These are phyloP conservation scores for Fusarium mundagurra DNA, from an alignment of 2,329 filamentous ascomycete species.

Conservation along the genomic window DNA sequence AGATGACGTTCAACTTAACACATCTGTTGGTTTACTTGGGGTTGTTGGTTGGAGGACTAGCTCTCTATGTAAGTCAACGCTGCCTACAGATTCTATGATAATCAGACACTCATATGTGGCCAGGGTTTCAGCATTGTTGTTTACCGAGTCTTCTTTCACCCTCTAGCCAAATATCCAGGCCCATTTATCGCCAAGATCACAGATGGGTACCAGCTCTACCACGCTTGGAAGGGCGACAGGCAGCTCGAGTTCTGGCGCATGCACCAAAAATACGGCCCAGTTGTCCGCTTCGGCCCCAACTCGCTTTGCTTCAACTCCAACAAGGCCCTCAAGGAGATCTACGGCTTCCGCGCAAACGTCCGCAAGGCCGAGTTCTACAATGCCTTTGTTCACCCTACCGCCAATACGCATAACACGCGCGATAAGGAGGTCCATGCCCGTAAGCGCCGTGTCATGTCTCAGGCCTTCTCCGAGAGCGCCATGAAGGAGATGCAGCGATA, in stretches of 20 bases:
- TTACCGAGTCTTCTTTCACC: slow-evolving; percentile 72
- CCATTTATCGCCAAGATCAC: slow-evolving; percentile 71
- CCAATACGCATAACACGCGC: slow-evolving; percentile 78
- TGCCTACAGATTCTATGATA: not conserved
- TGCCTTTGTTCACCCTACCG: slow-evolving; percentile 74
- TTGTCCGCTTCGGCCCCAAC: slow-evolving; percentile 83
- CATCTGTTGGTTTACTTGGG: slow-evolving; percentile 55
- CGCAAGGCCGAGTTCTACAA: slow-evolving; percentile 78
- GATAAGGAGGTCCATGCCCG: slow-evolving; percentile 75
- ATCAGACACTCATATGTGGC: not conserved
- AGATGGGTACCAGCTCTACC: slow-evolving; percentile 74
- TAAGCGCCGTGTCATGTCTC: slow-evolving; percentile 76
- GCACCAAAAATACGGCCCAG: slow-evolving; percentile 77
- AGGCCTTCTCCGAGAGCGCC: slow-evolving; percentile 74
- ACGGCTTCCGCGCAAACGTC: slow-evolving; percentile 71
- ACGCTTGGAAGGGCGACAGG: slow-evolving; percentile 78
- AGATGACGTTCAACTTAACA: slow-evolving; percentile 44
- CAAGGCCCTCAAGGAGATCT: slow-evolving; percentile 72
- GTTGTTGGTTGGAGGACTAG: slow-evolving; percentile 47
- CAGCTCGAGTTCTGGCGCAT: slow-evolving; percentile 77
- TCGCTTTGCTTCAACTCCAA: slow-evolving; percentile 80
- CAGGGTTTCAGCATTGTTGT: slow-evolving; percentile 56
- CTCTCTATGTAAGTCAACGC: slow-evolving; percentile 54
- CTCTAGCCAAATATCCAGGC: slow-evolving; percentile 71
- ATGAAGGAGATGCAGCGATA: slow-evolving; percentile 75